Base-by-base conservation (phyloP, 345 rosid species). In the Turnera subulata region DNA sequence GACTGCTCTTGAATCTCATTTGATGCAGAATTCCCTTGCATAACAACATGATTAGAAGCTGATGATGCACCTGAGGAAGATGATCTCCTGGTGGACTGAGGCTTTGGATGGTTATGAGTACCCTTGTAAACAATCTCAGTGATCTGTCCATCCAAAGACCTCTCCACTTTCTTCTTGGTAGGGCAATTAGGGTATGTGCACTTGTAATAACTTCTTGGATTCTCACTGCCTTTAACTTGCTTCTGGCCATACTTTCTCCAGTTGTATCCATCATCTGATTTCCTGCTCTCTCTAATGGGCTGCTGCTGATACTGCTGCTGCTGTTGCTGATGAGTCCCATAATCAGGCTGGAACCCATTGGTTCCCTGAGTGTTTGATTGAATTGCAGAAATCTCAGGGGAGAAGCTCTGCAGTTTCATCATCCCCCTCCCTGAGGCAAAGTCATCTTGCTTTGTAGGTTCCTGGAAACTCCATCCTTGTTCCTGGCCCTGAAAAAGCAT, bases 161-260 rank as follows among this genome's bases (percentile, higher is more conserved):
- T 81, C 82, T 91, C 98, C 1, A 91, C 90, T 65, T 86, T 88
- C 91, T 91, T 91, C 85, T 88, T 91, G 10, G 95, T 88, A 13
- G 79, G 73, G 55, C 98, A 91, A 54, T 37, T 78, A 6, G 85
- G 88, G 62, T 32, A 86, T 5, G 92, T 91, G 82, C 98, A 91
- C 83, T 84, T 88, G 77, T 81, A 91, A 74, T 91, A 91, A 59
- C 98, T 91, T 68, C 96, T 81, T 24, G 96, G 95, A 61, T 91
- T 91, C 66, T 88, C 93, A 23, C 98, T 91, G 59, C 96, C 98
- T 72, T 91, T 88, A 53, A 88, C 98, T 69, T 84, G 88, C 65
- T 91, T 91, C 58, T 91, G 98, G 2, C 98, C 98, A 64, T 91
- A 91, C 73, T 91, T 91, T n/a, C 96, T 78, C 98, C 98, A 91